Conservation (phyloP, 345 rosid genomes). For the Eucalyptus sp. region DNA sequence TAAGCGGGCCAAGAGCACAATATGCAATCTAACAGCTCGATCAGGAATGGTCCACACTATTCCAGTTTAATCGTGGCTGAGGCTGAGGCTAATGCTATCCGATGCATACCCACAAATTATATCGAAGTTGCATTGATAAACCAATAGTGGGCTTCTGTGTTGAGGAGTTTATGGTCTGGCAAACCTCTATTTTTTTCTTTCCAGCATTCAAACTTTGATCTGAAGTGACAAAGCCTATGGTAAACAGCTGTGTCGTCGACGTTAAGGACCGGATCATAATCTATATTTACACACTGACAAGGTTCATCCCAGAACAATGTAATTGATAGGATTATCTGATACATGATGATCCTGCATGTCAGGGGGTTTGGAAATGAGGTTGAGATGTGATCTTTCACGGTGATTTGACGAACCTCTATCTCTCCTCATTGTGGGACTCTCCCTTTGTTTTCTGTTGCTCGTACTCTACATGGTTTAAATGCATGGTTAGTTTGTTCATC, state of each 20-base stretch:
- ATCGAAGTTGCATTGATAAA: neutral
- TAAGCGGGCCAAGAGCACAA: neutral
- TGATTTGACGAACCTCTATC: neutral
- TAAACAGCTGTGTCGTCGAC: neutral
- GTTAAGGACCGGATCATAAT: neutral
- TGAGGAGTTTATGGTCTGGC: neutral
- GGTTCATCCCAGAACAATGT: neutral
- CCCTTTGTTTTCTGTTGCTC: neutral
- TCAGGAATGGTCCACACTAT: neutral
- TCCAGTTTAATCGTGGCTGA: neutral
- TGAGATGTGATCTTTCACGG: neutral
- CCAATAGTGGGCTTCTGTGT: neutral
- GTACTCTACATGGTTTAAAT: neutral
- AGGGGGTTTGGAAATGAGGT: neutral
- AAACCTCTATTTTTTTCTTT: neutral
- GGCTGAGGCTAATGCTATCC: neutral
- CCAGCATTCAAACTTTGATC: neutral
- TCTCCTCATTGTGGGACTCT: neutral
- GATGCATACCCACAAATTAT: neutral
- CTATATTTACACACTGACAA: neutral
- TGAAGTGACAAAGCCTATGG: neutral
- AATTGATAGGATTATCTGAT: neutral
- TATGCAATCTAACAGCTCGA: neutral
- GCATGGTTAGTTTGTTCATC: neutral
- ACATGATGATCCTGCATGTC: neutral